Evolutionary conservation across 2,329 filamentous ascomycete species (phyloP).

Genomic region (Sporothrix sp.): DNA sequence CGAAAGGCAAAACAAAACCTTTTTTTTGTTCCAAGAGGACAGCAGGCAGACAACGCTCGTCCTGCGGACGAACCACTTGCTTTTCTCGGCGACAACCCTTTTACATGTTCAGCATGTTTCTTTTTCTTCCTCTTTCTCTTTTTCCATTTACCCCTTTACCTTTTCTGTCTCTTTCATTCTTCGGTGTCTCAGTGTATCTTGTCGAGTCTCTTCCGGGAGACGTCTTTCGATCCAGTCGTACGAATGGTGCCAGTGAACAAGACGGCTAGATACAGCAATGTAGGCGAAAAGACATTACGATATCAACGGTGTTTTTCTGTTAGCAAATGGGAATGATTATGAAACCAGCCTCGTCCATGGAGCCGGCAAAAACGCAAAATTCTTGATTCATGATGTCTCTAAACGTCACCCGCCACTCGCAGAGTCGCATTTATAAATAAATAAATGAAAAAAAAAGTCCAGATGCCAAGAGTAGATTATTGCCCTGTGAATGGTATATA

Average conservation of each 20-base stretch:
- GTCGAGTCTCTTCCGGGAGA: not conserved
- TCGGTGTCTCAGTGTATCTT: not conserved
- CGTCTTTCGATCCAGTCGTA: no score
- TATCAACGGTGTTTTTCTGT: not conserved
- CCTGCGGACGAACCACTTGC: not conserved
- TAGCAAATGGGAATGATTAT: slow-evolving; percentile 12
- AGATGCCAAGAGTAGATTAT: not conserved
- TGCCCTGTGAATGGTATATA: slow-evolving; percentile 1
- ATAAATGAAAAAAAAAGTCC: not conserved
- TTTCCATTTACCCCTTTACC: not conserved
- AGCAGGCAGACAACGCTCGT: not conserved
- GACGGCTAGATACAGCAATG: slow-evolving; percentile 11
- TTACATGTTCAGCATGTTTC: not conserved
- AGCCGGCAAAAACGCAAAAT: not conserved
- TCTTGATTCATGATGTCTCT: no score
- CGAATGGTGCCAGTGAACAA: not conserved
- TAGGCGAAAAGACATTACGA: not conserved
- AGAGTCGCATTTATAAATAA: not conserved
- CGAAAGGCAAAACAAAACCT: slow-evolving; percentile 8
- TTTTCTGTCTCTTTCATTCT: not conserved
- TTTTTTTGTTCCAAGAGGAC: not conserved
- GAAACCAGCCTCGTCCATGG: not conserved
- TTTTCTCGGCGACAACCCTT: not conserved
- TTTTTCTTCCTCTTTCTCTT: not conserved
- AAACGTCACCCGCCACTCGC: no score